Conservation (phyloP, 352 stramenopile species). For the Phytophthora sp. region DNA sequence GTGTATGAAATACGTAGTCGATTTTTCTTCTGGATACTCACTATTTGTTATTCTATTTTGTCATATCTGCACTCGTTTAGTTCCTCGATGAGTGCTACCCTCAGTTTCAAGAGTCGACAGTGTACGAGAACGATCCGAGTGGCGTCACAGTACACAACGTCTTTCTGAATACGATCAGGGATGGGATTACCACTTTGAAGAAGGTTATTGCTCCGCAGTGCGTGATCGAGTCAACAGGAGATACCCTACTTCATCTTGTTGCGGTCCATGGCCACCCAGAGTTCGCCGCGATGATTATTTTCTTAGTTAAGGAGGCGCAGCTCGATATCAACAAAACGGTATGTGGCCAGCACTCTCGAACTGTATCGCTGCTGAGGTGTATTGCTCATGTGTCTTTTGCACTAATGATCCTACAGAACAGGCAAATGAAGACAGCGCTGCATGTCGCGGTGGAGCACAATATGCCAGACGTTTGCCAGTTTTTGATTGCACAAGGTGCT, state of each 20-base stretch:
- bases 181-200: conserved; percentile 44
- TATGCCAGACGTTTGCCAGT: conserved; percentile 43
- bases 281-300: conserved; percentile 44
- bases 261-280: conserved; percentile 42
- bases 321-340: conserved; percentile 54
- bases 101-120: conserved; percentile 36
- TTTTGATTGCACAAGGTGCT: conserved; percentile 47
- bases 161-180: conserved; percentile 43
- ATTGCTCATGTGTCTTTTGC: not conserved
- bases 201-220: conserved; percentile 49
- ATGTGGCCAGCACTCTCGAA: not conserved
- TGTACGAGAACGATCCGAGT: conserved; percentile 47
- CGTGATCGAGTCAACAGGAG: conserved; percentile 53
- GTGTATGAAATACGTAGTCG: too few species aligned
- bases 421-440: conserved; percentile 54
- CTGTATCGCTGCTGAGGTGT: not conserved
- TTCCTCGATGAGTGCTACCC: conserved; percentile 47
- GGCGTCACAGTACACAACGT: conserved; percentile 49
- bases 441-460: conserved; percentile 52
- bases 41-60: not conserved
- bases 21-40: not conserved
- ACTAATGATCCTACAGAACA: conserved; percentile 40
- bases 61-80: conserved; percentile 9
- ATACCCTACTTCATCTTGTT: conserved; percentile 56
- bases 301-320: conserved; percentile 39